A percentile compares a stretch with the other conserved stretches of the same genome.
These are phyloP conservation scores for Camillea tinctor DNA, from an alignment of 2,329 filamentous ascomycete genomes.

Conservation along the genomic window DNA sequence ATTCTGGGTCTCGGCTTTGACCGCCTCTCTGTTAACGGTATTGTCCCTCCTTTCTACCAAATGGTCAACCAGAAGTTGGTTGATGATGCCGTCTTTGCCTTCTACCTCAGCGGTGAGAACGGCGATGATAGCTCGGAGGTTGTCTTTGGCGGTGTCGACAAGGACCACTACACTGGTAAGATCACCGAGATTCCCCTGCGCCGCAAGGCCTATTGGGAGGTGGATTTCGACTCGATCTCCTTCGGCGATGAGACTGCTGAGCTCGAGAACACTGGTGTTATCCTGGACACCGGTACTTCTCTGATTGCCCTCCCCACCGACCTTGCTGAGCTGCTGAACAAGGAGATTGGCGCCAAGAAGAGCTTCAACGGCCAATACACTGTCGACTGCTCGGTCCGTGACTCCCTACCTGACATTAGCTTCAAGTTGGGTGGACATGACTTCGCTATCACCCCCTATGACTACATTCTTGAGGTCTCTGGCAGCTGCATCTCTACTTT, in stretches of 20 bases:
- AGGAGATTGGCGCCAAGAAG: constrained; percentile 98
- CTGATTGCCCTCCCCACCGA: constrained; percentile 91
- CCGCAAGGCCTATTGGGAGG: constrained; percentile 99
- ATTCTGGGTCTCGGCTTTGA: constrained; percentile 94
- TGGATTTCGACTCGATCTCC: constrained; percentile 88
- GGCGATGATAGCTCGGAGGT: constrained; percentile 75
- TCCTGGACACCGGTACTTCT: constrained; percentile 97
- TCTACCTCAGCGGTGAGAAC: constrained; percentile 82
- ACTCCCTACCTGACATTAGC: constrained; percentile 82
- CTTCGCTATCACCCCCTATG: constrained; percentile 83
- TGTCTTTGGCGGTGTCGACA: constrained; percentile 84
- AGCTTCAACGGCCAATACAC: constrained; percentile 95
- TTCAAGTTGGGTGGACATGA: constrained; percentile 90
- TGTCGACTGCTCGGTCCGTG: constrained; percentile 82
- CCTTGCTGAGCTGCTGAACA: constrained; percentile 94
- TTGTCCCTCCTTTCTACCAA: constrained; percentile 94
- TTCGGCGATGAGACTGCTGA: constrained; percentile 84
- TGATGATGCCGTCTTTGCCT: constrained; percentile 91
- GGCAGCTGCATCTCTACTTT: constrained; percentile 97
- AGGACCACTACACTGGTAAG: constrained; percentile 78
- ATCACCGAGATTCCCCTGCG: constrained; percentile 91
- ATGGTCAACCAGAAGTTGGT: constrained; percentile 87
- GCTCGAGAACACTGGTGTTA: constrained; percentile 91
- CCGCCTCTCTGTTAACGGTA: constrained; percentile 94
- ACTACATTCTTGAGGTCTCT: constrained; percentile 95